These are phyloP conservation scores for Nakataea oryzae DNA, from an alignment of 2,329 filamentous ascomycete genomes.

Conservation along the genomic window DNA sequence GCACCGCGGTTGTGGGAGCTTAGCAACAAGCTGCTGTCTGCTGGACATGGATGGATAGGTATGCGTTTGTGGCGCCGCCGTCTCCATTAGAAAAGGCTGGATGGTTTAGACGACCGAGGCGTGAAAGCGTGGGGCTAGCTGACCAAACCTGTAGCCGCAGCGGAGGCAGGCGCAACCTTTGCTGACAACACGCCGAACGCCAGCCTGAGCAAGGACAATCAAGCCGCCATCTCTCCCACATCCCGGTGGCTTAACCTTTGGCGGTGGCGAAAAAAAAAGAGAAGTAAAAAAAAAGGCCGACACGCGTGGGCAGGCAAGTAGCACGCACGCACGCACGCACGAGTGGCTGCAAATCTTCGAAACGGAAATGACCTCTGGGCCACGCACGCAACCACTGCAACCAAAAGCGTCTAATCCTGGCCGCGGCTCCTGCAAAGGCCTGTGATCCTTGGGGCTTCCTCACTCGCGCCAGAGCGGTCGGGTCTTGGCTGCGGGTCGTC, in stretches of 20 bases:
- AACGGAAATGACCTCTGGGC: neutral
- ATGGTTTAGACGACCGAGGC: conserved; percentile 3
- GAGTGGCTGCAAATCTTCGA: neutral
- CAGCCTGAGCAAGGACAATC: neutral
- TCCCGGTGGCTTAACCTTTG: neutral
- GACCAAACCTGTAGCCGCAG: neutral
- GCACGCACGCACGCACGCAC: no score
- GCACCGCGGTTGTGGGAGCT: no score
- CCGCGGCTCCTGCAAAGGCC: no score
- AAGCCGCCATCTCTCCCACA: no score
- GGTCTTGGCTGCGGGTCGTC: neutral
- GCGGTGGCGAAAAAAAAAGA: neutral
- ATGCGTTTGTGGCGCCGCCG: neutral
- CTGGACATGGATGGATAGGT: neutral
- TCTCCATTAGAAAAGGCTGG: neutral
- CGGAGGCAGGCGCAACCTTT: neutral
- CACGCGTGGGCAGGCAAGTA: no score
- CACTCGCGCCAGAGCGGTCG: neutral
- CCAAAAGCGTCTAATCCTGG: no score
- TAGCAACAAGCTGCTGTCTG: neutral
- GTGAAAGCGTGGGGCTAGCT: neutral
- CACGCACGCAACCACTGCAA: neutral
- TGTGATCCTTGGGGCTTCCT: neutral
- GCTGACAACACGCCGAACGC: neutral
- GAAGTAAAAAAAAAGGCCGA: no score